Percentiles rank a stretch among this genome's conserved stretches.
phyloP scores from a whole-genome alignment of 192 early-diverging fungal genomes.

The Lunasporangiospora selenospora region DNA sequence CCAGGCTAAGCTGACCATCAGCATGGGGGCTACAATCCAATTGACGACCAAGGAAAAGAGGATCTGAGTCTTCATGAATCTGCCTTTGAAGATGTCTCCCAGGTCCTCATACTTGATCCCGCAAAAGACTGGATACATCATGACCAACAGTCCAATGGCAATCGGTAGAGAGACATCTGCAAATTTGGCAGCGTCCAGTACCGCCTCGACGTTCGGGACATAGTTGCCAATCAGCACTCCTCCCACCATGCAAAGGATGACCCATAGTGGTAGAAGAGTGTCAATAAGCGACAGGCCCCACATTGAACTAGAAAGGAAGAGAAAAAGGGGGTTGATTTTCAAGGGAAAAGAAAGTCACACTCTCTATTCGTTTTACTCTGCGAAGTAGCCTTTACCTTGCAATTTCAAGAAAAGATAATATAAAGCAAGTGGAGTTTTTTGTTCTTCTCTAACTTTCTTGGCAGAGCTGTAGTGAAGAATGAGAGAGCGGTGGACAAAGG shows the following conservation, averaged over 20 bases:
- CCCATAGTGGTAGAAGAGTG: constrained; percentile 24
- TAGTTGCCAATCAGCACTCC: constrained; percentile 53
- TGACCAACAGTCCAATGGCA: constrained; percentile 66
- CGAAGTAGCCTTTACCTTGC: too few species aligned
- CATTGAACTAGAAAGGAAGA: neutral
- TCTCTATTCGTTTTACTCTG: too few species aligned
- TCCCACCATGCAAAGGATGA: constrained; percentile 34
- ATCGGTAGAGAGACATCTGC: constrained; percentile 74
- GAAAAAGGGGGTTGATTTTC: neutral
- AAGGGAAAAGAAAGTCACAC: too few species aligned
- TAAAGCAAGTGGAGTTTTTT: too few species aligned
- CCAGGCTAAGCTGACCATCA: constrained; percentile 76
- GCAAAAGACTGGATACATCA: constrained; percentile 82
- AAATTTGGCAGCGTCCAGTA: constrained; percentile 62
- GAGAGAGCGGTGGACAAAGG: too few species aligned
- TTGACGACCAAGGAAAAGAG: constrained; percentile 64
- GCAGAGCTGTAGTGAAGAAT: too few species aligned
- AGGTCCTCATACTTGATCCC: constrained; percentile 60
- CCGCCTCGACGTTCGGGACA: constrained; percentile 56
- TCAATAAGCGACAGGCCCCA: constrained; percentile 28
- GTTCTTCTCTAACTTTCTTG: too few species aligned
- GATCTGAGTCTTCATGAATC: constrained; percentile 60
- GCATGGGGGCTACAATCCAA: constrained; percentile 68
- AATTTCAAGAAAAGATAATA: too few species aligned
- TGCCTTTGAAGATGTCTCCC: constrained; percentile 40